Percentiles rank a stretch among this genome's conserved stretches.
Evolutionary conservation across 768 basidiomycete species (phyloP).

Genomic region (Trametes cubensis): DNA sequence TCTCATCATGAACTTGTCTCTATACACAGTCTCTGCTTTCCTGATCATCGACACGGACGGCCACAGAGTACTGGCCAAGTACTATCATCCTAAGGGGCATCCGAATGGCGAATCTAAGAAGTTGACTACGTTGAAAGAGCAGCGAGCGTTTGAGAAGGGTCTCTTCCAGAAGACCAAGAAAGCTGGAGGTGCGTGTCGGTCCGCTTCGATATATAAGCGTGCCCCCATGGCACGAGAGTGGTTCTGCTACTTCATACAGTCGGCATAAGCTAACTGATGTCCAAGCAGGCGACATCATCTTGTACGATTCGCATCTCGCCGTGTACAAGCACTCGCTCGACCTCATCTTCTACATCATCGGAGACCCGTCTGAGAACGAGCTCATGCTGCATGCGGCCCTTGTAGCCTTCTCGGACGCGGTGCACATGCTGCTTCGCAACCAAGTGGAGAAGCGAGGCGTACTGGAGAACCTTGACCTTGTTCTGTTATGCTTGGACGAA

Average conservation of each 20-base stretch:
- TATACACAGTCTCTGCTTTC: constrained; percentile 87
- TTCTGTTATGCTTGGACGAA: constrained; percentile 92
- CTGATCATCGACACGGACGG: constrained; percentile 95
- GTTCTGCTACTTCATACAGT: too few species aligned
- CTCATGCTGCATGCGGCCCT: constrained; percentile 92
- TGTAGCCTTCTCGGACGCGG: constrained; percentile 81
- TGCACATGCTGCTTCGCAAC: constrained; percentile 83
- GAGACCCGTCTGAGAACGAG: constrained; percentile 88
- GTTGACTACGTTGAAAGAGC: constrained; percentile 80
- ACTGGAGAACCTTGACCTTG: constrained; percentile 91
- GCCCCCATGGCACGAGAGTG: not conserved
- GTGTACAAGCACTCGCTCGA: constrained; percentile 95
- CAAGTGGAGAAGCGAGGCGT: constrained; percentile 94
- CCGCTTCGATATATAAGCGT: not conserved
- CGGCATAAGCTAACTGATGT: not conserved
- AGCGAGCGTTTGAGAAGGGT: constrained; percentile 93
- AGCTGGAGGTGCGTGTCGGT: constrained; percentile 67
- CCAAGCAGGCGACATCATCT: constrained; percentile 83
- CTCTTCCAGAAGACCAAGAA: constrained; percentile 96
- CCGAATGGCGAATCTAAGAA: constrained; percentile 63
- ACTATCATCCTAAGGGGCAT: constrained; percentile 77
- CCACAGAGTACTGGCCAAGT: constrained; percentile 93
- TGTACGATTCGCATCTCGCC: constrained; percentile 87
- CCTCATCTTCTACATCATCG: constrained; percentile 92
- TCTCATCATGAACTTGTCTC: constrained; percentile 68